phyloP scores from a whole-genome alignment of 148 eudicot genomes.

The Silene conica region DNA sequence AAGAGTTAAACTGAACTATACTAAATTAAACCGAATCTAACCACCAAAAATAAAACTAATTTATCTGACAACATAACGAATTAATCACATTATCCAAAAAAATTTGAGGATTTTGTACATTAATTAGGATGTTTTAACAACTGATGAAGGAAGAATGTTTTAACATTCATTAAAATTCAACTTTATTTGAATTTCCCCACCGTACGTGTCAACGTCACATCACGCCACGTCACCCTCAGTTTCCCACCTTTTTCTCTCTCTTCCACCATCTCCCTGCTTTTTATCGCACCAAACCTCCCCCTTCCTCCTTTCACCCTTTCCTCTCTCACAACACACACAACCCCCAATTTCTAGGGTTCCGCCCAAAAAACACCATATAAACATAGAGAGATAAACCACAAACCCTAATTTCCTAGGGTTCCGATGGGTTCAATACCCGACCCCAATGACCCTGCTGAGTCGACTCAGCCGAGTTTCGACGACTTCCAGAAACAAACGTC shows the following conservation, averaged over 20 bases:
- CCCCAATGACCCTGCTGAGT: constrained; percentile 55
- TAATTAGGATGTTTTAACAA: no score
- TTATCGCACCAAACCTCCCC: constrained; percentile 4
- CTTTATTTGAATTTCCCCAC: not conserved
- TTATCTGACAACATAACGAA: no score
- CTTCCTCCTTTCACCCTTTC: not conserved
- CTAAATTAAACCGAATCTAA: no score
- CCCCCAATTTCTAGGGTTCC: not conserved
- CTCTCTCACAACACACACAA: not conserved
- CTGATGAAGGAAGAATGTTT: no score
- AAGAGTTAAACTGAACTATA: no score
- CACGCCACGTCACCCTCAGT: constrained; percentile 14
- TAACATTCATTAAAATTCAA: no score
- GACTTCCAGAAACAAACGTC: constrained; percentile 87
- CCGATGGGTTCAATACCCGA: constrained; percentile 73
- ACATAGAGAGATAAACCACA: not conserved
- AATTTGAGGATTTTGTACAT: no score
- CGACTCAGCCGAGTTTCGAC: constrained; percentile 54
- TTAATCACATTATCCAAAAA: no score
- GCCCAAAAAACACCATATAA: not conserved
- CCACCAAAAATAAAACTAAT: no score
- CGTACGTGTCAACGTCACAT: constrained; percentile 23
- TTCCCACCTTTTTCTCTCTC: constrained; percentile 10
- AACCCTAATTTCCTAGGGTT: constrained; percentile 34
- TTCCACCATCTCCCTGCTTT: constrained; percentile 8